Evolutionary conservation across 2,329 filamentous ascomycete species (phyloP).

Genomic region (Endoconidiophora laricicola): DNA sequence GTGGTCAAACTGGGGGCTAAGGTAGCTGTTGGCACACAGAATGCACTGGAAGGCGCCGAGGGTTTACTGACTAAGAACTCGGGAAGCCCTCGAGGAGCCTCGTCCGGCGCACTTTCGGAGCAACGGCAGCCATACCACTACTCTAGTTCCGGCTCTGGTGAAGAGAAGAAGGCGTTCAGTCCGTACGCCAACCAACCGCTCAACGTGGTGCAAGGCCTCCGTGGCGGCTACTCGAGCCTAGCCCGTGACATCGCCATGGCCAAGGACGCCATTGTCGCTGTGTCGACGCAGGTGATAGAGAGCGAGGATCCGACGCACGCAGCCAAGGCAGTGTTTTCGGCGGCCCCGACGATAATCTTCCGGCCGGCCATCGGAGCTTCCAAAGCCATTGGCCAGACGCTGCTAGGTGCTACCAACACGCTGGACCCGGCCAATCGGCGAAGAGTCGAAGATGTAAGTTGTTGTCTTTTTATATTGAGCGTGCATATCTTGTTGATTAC

Average conservation of each 20-base stretch:
- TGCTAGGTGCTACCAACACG: conserved; percentile 83
- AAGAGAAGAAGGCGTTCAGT: conserved; percentile 65
- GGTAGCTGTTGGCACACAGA: conserved; percentile 85
- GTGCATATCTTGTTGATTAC: too few relatives aligned
- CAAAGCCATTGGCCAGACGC: conserved; percentile 72
- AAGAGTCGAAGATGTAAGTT: conserved; percentile 56
- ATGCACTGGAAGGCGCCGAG: conserved; percentile 78
- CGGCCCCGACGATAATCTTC: conserved; percentile 85
- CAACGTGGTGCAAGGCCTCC: conserved; percentile 70
- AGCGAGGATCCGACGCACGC: conserved; percentile 66
- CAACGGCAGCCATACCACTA: background rate
- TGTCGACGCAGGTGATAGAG: conserved; percentile 82
- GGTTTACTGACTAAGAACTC: conserved; percentile 38
- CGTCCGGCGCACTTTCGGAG: background rate
- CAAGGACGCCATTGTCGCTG: conserved; percentile 81
- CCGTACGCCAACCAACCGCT: conserved; percentile 90
- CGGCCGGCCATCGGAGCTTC: conserved; percentile 79
- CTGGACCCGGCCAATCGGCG: conserved; percentile 70
- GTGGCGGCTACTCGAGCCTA: conserved; percentile 66
- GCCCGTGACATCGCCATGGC: conserved; percentile 77
- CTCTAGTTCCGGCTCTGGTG: conserved; percentile 29
- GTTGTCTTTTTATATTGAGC: too few relatives aligned
- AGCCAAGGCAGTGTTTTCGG: conserved; percentile 58
- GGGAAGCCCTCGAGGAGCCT: conserved; percentile 26
- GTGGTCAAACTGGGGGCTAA: conserved; percentile 91